Percentiles rank a stretch among this genome's conserved stretches.
phyloP scores from a whole-genome alignment of 177 flowering plant species.

The Vitis hybrid region DNA sequence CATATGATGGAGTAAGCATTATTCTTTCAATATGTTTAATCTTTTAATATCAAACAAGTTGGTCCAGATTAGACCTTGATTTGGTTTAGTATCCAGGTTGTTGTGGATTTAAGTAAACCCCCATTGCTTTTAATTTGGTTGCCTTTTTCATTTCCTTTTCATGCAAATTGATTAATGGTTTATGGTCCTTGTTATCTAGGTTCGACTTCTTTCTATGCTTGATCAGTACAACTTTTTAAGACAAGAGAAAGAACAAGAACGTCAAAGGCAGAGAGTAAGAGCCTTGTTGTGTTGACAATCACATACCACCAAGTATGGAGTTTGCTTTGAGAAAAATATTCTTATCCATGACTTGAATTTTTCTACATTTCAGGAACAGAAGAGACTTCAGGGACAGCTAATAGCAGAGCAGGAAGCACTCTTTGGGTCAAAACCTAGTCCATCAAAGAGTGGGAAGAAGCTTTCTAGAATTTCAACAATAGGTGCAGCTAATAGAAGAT shows the following conservation, averaged over 20 bases:
- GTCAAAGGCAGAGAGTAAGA: slow-evolving; percentile 61
- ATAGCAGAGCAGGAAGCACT: slow-evolving; percentile 74
- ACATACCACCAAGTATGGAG: background rate
- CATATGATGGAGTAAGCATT: slow-evolving; percentile 78
- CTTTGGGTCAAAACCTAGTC: slow-evolving; percentile 69
- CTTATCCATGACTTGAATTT: background rate
- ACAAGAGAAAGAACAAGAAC: slow-evolving; percentile 81
- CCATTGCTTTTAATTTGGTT: background rate
- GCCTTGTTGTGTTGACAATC: background rate
- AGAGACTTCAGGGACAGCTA: slow-evolving; percentile 70
- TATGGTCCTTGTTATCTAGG: slow-evolving; percentile 31
- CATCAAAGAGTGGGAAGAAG: slow-evolving; percentile 40
- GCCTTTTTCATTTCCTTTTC: background rate
- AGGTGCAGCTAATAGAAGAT: slow-evolving; percentile 23
- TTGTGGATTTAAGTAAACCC: background rate
- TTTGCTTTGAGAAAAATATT: background rate
- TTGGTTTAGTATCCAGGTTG: background rate
- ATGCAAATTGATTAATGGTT: background rate
- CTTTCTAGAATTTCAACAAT: slow-evolving; percentile 23
- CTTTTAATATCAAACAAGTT: background rate
- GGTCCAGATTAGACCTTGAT: background rate
- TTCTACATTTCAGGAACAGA: slow-evolving; percentile 57
- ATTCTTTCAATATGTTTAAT: background rate
- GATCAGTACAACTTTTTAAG: slow-evolving; percentile 60
- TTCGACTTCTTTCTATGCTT: slow-evolving; percentile 68